Percentiles rank a stretch among this genome's conserved stretches.
Evolutionary conservation across 1,139 yeast genomes (phyloP).

Genomic region (Kodamaea sp.): DNA sequence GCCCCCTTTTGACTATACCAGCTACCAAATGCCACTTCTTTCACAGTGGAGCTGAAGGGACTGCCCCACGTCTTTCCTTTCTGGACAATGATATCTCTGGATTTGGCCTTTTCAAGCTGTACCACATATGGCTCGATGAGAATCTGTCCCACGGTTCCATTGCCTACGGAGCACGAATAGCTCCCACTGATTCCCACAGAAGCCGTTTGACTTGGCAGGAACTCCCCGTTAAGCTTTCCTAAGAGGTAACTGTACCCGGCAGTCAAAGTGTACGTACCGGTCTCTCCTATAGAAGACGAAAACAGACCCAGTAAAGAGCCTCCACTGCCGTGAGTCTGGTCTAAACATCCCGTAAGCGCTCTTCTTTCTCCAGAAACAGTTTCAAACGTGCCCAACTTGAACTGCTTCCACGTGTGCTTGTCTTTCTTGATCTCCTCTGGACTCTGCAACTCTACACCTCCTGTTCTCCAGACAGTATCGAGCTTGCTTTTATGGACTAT

Average conservation of each 20-base stretch:
- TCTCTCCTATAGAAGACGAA: slow-evolving; percentile 16
- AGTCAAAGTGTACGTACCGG: slow-evolving; percentile 1
- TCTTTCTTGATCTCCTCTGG: slow-evolving; percentile 7
- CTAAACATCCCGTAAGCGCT: slow-evolving; percentile 24
- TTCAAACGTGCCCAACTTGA: slow-evolving; percentile 6
- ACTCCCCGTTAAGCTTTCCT: not conserved
- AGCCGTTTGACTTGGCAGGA: not conserved
- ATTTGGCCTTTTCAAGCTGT: slow-evolving; percentile 14
- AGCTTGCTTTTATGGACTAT: slow-evolving; percentile 20
- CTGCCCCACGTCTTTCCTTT: not conserved
- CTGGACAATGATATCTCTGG: slow-evolving; percentile 7
- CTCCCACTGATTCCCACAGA: slow-evolving; percentile 7
- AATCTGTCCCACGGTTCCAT: slow-evolving; percentile 23
- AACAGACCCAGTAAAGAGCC: slow-evolving; percentile 20
- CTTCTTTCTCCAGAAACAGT: slow-evolving; percentile 13
- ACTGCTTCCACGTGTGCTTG: slow-evolving; percentile 18
- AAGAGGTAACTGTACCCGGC: slow-evolving; percentile 2
- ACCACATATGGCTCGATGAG: slow-evolving; percentile 19
- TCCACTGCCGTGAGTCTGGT: slow-evolving; percentile 21
- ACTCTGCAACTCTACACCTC: slow-evolving; percentile 13
- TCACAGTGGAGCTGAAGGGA: not conserved
- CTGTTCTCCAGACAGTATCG: slow-evolving; percentile 17
- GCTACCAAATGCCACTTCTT: not conserved
- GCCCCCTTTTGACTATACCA: no score
- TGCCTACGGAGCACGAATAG: slow-evolving; percentile 19